Evolutionary conservation across 1,284 basidiomycete species (phyloP), one percentile per base, ranked within the genome.

Genomic region (Sanghuangporus sanghuang): DNA sequence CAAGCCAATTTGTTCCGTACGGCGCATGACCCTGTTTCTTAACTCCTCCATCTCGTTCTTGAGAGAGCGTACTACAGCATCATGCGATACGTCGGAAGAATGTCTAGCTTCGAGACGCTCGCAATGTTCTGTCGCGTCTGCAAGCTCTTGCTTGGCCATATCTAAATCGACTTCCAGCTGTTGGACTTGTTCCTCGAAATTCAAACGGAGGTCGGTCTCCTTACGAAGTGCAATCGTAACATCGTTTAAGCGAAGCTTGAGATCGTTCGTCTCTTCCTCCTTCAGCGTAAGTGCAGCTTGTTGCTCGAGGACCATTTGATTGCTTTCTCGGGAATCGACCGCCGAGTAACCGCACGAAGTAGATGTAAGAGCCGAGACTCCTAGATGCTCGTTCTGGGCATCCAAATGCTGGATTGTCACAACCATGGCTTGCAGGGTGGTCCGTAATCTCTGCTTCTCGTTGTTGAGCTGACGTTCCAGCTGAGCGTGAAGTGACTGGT

Each of bases 1-100:
- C 57, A 88, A 78, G 9, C 85, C 85, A 67, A 90, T 85, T 70
- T 88, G 86, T 68, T 90, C 84, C 2, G 83, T 89, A 42, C 84
- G 77, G 48, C 87, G 77, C 67, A 80, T 66, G 39, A 91, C 79
- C 7, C 86, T 81, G 12, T 70, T 74, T 66, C 90, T 85, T 21
- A 90, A 81, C 65, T 87, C 84, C 61, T 81, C 77, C 66, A 92
- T 84, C 67, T 89, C 87, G 12, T 78, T 74, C 54, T 81, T 81
- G 35, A 91, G 76, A 16, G 82, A 76, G 6, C 74, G 76, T n/a
- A 80, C 79, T 7, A 81, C 81, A 66, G 85, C 80, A 9, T 77
- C 79, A 1, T 81, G 76, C 0, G 85, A 81, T 81, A 89, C 84
- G 9, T 76, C 74, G 11, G 82, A 80, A 18, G 89, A 77, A 67